Conservation (phyloP, 306 rosid genomes). For the Cyclanthera cordifolia region DNA sequence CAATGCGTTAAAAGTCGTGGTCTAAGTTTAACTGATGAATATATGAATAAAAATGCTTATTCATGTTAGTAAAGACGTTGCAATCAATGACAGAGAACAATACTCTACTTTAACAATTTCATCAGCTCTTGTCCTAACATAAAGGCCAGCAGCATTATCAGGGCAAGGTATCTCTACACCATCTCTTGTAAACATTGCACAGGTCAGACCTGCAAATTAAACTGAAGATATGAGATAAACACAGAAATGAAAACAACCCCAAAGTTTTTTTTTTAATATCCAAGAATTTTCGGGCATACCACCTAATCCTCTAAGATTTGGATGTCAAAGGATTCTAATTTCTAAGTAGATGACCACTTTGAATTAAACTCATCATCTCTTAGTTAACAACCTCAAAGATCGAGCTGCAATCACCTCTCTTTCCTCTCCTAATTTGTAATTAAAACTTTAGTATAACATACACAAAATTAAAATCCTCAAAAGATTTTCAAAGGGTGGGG, state of each 20-base stretch:
- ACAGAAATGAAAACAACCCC: constrained; percentile 7
- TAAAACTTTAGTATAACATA: not conserved
- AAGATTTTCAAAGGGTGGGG: not conserved
- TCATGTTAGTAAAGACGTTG: not conserved
- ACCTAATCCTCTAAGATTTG: too few relatives aligned
- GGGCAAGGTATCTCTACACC: constrained; percentile 79
- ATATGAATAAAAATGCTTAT: not conserved
- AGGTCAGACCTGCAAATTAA: constrained; percentile 62
- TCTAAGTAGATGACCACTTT: too few relatives aligned
- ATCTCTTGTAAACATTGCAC: constrained; percentile 55
- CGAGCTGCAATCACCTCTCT: not conserved
- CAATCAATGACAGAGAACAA: not conserved
- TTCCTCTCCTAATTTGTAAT: not conserved
- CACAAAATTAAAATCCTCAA: not conserved
- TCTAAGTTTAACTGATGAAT: not conserved
- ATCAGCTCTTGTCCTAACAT: constrained; percentile 60
- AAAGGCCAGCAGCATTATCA: constrained; percentile 75
- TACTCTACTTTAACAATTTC: constrained; percentile 65
- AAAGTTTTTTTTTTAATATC: too few relatives aligned
- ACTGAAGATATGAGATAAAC: constrained; percentile 22
- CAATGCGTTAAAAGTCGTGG: not conserved
- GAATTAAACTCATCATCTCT: too few relatives aligned
- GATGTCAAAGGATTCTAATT: too few relatives aligned
- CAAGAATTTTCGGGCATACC: too few relatives aligned
- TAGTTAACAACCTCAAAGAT: not conserved